Evolutionary conservation across 805 yeast genomes (phyloP), one percentile per base, ranked within the genome.

Genomic region (Teunomyces cretensis): DNA sequence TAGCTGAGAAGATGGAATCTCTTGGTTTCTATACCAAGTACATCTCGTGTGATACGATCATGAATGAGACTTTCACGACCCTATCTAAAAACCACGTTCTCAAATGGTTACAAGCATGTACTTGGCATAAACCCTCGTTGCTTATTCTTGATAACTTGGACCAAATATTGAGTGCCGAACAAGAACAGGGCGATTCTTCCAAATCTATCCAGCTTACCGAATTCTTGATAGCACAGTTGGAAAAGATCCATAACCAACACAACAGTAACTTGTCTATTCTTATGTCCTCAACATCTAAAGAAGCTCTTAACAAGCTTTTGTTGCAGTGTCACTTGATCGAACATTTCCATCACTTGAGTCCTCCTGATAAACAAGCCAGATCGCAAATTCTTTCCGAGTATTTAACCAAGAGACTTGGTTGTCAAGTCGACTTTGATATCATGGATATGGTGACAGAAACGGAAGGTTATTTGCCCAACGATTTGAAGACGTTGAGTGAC

Each of bases 381-480:
- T 67, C 71, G 36, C 57, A 63, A 26, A 64, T 86, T 12, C 43
- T 86, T 30, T 52, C 64, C 11, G 67, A 67, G 31, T 76, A 79
- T 33, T 50, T 70, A 13, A 44, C 43, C 4, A 49, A 61, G 9
- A 49, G 55, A 15, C 54, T 69, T 15, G 55, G 56, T 1, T 61
- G 73, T 41, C 41, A 49, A n/a, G 54, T 84, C 3, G 59, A 59
- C 2, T 61, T 76, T 19, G 72, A 76, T 28, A 58, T 70, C 4
- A 65, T 70, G 75, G 77, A 72, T 46, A 60, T 71, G 51, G 76
- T 71, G 50, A 63, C 79, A 30, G 92, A 84, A 43, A 86, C 96
- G 0, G 98, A 92, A 55, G 98, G 98, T 0, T 92, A 84, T 60
- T 78, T 88, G 24, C 96, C 97, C 0, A 80, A 82, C 19, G 99